Percentiles rank a stretch among this genome's conserved stretches.
Conservation (phyloP, 805 yeast species). For the Candida stauntonica region DNA sequence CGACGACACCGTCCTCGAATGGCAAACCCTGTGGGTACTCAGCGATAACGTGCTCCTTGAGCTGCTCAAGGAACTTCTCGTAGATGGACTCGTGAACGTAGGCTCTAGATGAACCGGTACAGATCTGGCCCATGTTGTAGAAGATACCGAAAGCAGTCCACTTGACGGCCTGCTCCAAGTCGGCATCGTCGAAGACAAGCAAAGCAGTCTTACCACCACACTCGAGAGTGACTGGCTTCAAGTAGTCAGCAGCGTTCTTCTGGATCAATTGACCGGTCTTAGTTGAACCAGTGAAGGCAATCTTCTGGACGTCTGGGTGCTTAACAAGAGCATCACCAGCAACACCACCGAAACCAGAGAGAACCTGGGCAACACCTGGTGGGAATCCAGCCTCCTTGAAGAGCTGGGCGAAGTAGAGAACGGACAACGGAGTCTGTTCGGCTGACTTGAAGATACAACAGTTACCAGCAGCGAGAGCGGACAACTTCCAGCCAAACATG, state of each 20-base stretch:
- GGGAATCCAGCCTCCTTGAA: slow-evolving; percentile 45
- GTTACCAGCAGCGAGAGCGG: slow-evolving; percentile 46
- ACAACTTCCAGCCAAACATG: slow-evolving; percentile 48
- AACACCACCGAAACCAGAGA: slow-evolving; percentile 40
- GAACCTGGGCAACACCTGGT: slow-evolving; percentile 45
- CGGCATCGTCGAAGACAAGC: slow-evolving; percentile 44
- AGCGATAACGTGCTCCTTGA: slow-evolving; percentile 31
- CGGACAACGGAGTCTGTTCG: slow-evolving; percentile 46
- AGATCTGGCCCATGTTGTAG: slow-evolving; percentile 60
- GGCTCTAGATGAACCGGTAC: slow-evolving; percentile 60
- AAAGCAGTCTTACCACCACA: slow-evolving; percentile 52
- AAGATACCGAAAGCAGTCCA: slow-evolving; percentile 55
- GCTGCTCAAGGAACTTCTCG: slow-evolving; percentile 42
- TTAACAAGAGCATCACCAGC: slow-evolving; percentile 44
- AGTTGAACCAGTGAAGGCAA: slow-evolving; percentile 56
- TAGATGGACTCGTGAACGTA: slow-evolving; percentile 52
- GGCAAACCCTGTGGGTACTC: slow-evolving; percentile 44
- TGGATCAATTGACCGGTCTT: slow-evolving; percentile 43
- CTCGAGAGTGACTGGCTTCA: slow-evolving; percentile 46
- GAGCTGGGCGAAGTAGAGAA: slow-evolving; percentile 38
- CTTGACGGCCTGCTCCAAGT: slow-evolving; percentile 42
- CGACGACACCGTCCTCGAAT: slow-evolving; percentile 36
- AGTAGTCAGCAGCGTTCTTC: slow-evolving; percentile 37
- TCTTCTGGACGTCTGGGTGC: slow-evolving; percentile 43
- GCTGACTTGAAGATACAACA: slow-evolving; percentile 45